These are phyloP conservation scores for Primulina tabacum DNA, from an alignment of 257 asterid species.

Conservation along the genomic window DNA sequence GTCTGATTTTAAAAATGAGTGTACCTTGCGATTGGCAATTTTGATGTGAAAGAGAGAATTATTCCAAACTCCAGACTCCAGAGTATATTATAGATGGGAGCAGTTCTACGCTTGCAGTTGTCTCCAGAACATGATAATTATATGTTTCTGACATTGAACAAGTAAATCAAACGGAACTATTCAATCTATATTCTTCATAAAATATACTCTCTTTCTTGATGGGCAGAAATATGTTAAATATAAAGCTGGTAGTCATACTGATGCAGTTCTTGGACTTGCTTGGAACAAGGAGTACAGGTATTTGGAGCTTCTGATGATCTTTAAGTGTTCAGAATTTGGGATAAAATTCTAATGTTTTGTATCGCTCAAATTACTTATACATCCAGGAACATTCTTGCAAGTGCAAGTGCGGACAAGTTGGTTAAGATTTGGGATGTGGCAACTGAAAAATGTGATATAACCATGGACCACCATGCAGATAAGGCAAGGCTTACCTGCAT, in stretches of 20 bases:
- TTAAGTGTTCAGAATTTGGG: background rate
- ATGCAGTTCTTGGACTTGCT: conserved; percentile 87
- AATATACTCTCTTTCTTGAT: conserved; percentile 13
- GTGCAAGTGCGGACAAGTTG: conserved; percentile 88
- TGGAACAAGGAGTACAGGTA: conserved; percentile 94
- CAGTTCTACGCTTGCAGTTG: conserved; percentile 13
- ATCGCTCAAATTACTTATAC: conserved; percentile 15
- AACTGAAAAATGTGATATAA: conserved; percentile 62
- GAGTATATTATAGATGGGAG: background rate
- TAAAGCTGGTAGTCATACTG: conserved; percentile 82
- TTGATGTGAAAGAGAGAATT: conserved; percentile 6
- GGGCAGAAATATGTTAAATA: conserved; percentile 64
- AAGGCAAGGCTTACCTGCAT: conserved; percentile 47
- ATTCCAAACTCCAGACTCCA: background rate
- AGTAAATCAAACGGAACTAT: background rate
- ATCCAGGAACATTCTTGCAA: conserved; percentile 80
- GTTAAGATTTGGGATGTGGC: conserved; percentile 90
- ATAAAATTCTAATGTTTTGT: conserved; percentile 4
- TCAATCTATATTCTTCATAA: conserved; percentile 8
- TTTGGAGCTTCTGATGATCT: conserved; percentile 5
- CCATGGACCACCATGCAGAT: conserved; percentile 82
- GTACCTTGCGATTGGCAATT: background rate
- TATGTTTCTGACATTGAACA: background rate
- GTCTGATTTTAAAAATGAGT: conserved; percentile 2
- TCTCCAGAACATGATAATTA: background rate